These are phyloP conservation scores for Podaxis sp. DNA, from an alignment of 768 basidiomycete genomes.

Conservation along the genomic window DNA sequence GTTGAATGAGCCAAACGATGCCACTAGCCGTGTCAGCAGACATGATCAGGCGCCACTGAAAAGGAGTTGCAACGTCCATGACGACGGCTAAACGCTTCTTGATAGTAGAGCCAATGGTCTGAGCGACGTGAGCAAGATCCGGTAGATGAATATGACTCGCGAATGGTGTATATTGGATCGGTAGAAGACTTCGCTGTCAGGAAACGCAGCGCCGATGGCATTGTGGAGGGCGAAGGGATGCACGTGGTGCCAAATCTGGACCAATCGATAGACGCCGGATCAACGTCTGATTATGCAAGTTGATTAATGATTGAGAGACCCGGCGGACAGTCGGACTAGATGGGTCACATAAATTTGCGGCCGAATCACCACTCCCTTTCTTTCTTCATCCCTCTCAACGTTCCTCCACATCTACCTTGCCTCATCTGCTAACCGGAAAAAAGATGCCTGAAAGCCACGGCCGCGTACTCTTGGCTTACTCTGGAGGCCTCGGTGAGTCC, in stretches of 20 bases:
- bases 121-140: neutral
- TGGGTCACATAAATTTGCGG: neutral
- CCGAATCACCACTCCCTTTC: neutral
- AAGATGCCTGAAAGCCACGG: constrained; percentile 59
- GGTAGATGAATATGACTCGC: neutral
- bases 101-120: too few relatives aligned
- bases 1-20: neutral
- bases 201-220: neutral
- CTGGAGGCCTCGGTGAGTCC: constrained; percentile 88
- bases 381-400: constrained; percentile 1
- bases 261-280: constrained; percentile 12
- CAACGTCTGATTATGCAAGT: neutral
- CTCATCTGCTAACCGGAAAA: constrained; percentile 7
- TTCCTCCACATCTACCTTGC: neutral
- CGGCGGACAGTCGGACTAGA: neutral
- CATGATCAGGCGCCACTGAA: neutral
- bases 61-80: neutral
- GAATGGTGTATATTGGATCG: neutral
- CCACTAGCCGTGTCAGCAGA: neutral
- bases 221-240: neutral
- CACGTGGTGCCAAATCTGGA: neutral
- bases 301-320: neutral
- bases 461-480: constrained; percentile 96
- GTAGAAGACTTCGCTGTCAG: neutral
- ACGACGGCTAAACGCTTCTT: too few relatives aligned